Base-by-base conservation (phyloP, 768 basidiomycete species). In the Mycena polygramma region DNA sequence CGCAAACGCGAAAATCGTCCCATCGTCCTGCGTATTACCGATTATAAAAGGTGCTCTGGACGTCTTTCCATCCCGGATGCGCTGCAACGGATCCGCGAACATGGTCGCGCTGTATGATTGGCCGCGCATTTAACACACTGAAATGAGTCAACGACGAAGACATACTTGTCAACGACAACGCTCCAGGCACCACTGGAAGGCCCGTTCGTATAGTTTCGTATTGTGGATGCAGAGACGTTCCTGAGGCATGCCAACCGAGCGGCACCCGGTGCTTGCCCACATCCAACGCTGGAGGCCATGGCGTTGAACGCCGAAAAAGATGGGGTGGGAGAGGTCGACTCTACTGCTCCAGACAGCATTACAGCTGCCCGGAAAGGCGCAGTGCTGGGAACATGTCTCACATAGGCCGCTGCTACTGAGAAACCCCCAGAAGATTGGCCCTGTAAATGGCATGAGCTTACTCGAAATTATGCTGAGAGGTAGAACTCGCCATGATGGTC, bases 191-290 rank as follows among this genome's bases (percentile, higher is more conserved):
- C 53, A 22, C 69, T 53, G 13, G 22, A 36, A 15, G 75, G 73
- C 8, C 74, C 73, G 51, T 75, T 70, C 22, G 52, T 52, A 49
- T 66, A 79, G 1, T 43, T 45, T 1, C 58, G 70, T 53, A 79
- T 78, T 9, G 59, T 57, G 8, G 57, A 26, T 1, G 75, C 74
- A 10, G 78, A 72, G 9, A 79, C 71, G 14, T 49, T n/a, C 37
- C 71, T 76, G 35, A 79, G 68, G 63, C 78, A 79, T 20, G 74
- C 41, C 9, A 79, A 54, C 15, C 78, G 66, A 45, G 41, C 54
- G 2, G 70, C 7, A 22, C 78, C 77, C 14, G 76, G 70, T 14
- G 66, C 1, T 41, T 78, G 69, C 1, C n/a, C 57, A 52, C 78
- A 79, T 30, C 71, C 71, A 10, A 69, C 57, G 2, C 62, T 65